phyloP scores from a whole-genome alignment of 208 protist genomes.

The Crithidia acanthocephali region DNA sequence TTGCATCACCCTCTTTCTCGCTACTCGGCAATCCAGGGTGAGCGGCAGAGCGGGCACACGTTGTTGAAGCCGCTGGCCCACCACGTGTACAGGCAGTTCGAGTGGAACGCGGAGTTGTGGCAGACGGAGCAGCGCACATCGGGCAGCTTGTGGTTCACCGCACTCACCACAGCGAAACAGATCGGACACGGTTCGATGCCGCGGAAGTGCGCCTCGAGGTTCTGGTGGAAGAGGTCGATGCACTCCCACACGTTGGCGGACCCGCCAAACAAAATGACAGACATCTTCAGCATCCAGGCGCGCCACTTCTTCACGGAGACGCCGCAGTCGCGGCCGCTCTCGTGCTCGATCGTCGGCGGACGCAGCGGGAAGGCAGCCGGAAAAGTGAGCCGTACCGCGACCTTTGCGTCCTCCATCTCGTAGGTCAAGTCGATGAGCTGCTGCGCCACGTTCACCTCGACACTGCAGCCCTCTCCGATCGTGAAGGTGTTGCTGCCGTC shows the following conservation, averaged over 20 bases:
- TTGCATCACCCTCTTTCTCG: background rate
- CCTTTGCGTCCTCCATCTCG: conserved; percentile 84
- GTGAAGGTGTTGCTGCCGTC: conserved; percentile 67
- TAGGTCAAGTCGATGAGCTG: conserved; percentile 72
- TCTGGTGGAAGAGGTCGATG: conserved; percentile 86
- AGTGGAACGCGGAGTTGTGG: conserved; percentile 87
- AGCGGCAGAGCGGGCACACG: conserved; percentile 91
- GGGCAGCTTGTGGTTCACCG: conserved; percentile 80
- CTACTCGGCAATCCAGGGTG: conserved; percentile 79
- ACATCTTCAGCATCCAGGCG: conserved; percentile 92
- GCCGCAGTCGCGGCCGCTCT: conserved; percentile 67
- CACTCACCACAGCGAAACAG: conserved; percentile 89
- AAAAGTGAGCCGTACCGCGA: conserved; percentile 74
- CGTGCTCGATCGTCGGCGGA: conserved; percentile 54
- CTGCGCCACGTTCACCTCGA: conserved; percentile 64
- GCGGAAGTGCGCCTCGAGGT: conserved; percentile 91
- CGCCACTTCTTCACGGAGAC: conserved; percentile 84
- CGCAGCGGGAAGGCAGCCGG: conserved; percentile 76
- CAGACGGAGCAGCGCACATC: conserved; percentile 89
- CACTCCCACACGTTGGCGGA: conserved; percentile 84
- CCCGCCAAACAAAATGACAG: conserved; percentile 80
- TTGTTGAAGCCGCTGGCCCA: conserved; percentile 84
- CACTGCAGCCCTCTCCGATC: conserved; percentile 64
- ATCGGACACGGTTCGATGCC: conserved; percentile 93
- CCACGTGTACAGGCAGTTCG: conserved; percentile 90